Conservation (phyloP, 495 filamentous ascomycete genomes). For the Aspergillus hancockii region DNA sequence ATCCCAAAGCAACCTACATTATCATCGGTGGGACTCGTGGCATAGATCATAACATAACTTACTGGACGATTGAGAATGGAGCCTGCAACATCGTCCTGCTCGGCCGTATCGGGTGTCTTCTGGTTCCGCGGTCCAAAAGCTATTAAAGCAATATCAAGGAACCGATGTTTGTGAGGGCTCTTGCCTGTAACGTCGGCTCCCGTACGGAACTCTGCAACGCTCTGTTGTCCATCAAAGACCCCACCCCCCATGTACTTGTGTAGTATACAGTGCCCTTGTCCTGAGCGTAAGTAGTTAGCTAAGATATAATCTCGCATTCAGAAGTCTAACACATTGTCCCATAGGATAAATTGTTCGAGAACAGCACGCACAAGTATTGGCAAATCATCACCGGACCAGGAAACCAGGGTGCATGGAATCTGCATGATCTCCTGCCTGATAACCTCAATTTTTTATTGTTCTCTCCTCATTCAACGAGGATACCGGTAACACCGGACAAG, state of each 20-base stretch:
- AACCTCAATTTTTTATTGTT: not conserved
- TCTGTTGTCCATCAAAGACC: not conserved
- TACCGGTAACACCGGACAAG: not conserved
- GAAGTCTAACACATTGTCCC: not conserved
- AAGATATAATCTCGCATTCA: no score
- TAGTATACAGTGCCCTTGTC: not conserved
- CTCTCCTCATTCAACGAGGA: conserved; percentile 1
- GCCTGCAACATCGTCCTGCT: not conserved
- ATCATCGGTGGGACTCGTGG: not conserved
- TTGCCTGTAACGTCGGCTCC: conserved; percentile 1
- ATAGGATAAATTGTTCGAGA: conserved; percentile 4
- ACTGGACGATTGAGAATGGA: conserved; percentile 2
- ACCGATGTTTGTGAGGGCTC: not conserved
- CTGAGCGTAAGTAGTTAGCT: not conserved
- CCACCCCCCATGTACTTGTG: not conserved
- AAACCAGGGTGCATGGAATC: not conserved
- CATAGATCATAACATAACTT: not conserved
- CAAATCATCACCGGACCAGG: not conserved
- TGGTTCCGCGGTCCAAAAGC: not conserved
- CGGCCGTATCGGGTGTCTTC: conserved; percentile 3
- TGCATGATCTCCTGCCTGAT: not conserved
- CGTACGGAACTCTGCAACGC: not conserved
- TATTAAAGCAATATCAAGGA: not conserved
- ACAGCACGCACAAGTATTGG: not conserved
- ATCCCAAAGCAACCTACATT: no score